Percentiles rank a stretch among this genome's conserved stretches.
These are phyloP conservation scores for Xylaria cubensis DNA, from an alignment of 495 filamentous ascomycete genomes.

Conservation along the genomic window DNA sequence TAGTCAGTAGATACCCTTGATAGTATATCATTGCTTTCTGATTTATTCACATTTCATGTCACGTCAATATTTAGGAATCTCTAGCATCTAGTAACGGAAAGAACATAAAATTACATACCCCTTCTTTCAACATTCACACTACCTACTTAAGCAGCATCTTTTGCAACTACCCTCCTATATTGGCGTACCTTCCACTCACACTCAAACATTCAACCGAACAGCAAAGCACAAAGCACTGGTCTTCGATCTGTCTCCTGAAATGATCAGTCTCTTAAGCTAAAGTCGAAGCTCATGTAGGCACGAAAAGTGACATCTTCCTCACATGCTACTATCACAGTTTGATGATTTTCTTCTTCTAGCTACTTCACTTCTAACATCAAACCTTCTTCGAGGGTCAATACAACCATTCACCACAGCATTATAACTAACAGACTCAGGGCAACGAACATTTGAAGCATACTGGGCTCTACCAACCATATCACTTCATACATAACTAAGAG, in stretches of 20 bases:
- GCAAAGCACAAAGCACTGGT: background rate
- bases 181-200: background rate
- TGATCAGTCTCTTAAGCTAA: background rate
- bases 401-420: background rate
- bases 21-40: constrained; percentile 2
- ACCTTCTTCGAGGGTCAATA: background rate
- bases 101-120: background rate
- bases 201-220: background rate
- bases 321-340: background rate
- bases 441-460: background rate
- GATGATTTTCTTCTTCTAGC: background rate
- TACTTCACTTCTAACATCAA: background rate
- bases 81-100: background rate
- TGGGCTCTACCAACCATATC: background rate
- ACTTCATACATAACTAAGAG: background rate
- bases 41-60: background rate
- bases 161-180: background rate
- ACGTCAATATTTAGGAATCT: background rate
- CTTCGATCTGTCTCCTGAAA: background rate
- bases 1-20: constrained; percentile 39
- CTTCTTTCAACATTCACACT: background rate
- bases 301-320: background rate
- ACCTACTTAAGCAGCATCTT: background rate
- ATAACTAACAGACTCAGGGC: no score
- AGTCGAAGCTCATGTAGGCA: background rate